phyloP scores from a whole-genome alignment of 306 rosid species.

The Dryas alaskensis region DNA sequence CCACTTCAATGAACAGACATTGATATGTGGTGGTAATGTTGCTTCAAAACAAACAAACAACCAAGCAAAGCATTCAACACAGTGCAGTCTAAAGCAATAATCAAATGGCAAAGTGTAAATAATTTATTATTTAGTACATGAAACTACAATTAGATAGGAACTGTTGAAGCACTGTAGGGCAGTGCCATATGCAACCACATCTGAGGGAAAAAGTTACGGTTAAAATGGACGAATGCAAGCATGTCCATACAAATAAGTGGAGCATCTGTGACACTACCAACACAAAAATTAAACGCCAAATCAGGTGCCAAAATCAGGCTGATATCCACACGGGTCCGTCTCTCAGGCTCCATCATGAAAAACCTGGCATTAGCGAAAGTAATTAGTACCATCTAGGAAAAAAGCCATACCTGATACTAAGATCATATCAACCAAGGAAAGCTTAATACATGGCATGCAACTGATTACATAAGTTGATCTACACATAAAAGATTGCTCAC shows the following conservation, averaged over 20 bases:
- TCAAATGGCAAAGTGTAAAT: no score
- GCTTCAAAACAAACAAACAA: no score
- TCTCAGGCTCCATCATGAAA: neutral
- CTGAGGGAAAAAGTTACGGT: neutral
- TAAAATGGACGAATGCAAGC: slow-evolving; percentile 8
- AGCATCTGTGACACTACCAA: slow-evolving; percentile 4
- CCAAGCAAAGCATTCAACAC: no score
- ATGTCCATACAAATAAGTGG: slow-evolving; percentile 3
- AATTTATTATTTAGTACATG: neutral
- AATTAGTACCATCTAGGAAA: slow-evolving; percentile 7
- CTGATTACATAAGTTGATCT: neutral
- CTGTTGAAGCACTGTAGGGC: neutral
- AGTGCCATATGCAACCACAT: neutral
- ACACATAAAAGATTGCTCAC: neutral
- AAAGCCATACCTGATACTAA: neutral
- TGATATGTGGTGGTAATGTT: no score
- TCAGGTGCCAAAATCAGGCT: slow-evolving; percentile 15
- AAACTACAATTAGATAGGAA: neutral
- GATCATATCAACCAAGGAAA: neutral
- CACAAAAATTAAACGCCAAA: slow-evolving; percentile 1
- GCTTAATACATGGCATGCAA: neutral
- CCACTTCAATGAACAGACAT: no score
- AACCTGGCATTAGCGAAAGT: slow-evolving; percentile 12
- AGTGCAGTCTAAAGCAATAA: no score
- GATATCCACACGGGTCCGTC: neutral